A percentile compares a stretch with the other conserved stretches of the same genome.
These are phyloP conservation scores for Porcisia deanei DNA, from an alignment of 208 protist species.

Conservation along the genomic window DNA sequence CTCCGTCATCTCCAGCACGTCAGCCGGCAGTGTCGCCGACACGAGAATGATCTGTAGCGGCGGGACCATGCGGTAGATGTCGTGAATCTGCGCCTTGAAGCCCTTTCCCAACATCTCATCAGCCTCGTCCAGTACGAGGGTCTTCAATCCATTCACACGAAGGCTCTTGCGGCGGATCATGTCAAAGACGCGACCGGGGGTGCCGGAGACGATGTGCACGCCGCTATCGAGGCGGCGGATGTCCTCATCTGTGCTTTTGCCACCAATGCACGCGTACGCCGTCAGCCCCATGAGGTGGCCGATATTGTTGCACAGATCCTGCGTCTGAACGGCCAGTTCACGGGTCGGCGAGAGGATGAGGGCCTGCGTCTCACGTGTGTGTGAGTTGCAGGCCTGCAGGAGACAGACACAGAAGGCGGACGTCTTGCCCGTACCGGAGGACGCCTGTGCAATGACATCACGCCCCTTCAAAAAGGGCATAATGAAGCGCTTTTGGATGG, in stretches of 20 bases:
- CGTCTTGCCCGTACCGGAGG: conserved; percentile 99
- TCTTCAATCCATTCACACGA: conserved; percentile 79
- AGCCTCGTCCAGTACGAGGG: conserved; percentile 98
- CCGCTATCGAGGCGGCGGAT: conserved; percentile 88
- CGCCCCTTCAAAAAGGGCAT: conserved; percentile 85
- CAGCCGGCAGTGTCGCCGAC: conserved; percentile 87
- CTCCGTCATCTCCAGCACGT: conserved; percentile 95
- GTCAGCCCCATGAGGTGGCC: conserved; percentile 94
- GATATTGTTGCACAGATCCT: conserved; percentile 94
- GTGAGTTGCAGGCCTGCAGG: conserved; percentile 87
- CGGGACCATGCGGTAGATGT: conserved; percentile 96
- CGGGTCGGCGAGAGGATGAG: conserved; percentile 98
- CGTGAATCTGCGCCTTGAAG: conserved; percentile 99
- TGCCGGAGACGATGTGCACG: conserved; percentile 97
- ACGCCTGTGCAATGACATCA: conserved; percentile 98
- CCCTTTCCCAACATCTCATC: conserved; percentile 99
- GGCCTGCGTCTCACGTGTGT: conserved; percentile 89
- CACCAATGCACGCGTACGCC: conserved; percentile 90
- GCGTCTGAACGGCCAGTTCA: conserved; percentile 97
- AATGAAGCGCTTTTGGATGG: conserved; percentile 99
- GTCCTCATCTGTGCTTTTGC: conserved; percentile 95
- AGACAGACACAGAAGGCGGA: conserved; percentile 96
- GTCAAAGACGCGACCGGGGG: conserved; percentile 97
- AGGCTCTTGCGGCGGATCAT: conserved; percentile 96
- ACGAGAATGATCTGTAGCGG: conserved; percentile 92